Base-by-base conservation (phyloP, 345 rosid genomes). In the Salix viminalis region DNA sequence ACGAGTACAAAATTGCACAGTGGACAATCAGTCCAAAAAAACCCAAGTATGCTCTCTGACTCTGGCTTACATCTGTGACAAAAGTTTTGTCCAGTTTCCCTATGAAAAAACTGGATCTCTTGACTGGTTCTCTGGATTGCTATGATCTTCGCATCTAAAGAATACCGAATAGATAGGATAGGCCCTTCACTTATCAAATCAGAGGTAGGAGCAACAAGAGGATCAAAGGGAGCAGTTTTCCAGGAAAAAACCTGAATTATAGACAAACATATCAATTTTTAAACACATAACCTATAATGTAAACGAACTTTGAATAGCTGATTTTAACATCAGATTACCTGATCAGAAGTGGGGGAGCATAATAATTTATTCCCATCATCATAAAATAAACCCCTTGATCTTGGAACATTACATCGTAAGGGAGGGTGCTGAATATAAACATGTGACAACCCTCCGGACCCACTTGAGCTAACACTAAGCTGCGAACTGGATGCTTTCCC, bases 21-120 rank as follows among this genome's bases (percentile, higher is more conserved):
- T 1, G 95, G 92, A 85, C 97, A 92, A 85, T 96, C 99, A 26
- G 95, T 92, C 97, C 98, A 96, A 81, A 96, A 93, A 84, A 92
- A 92, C 69, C 99, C 98, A 70, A 96, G 85, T 81, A 96, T 87
- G 79, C 85, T 90, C 85, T 89, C 98, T 64, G 96, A 90, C 75
- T 91, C 98, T 69, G 91, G 72, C 81, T 80, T 92, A 87, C 92
- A 91, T 75, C 68, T 88, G 69, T 92, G 89, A 77, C 58, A 80
- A 76, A 89, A 87, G 79, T 81, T 87, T 82, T 89, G 87, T 77
- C 87, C 83, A 65, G 97, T 90, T 83, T 91, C 97, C 85, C 94
- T 86, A 78, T 89, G 82, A 82, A 79, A 89, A 84, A 96, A 86
- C 77, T 92, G 92, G 77, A 96, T 80, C 81, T 91, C 97, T 76